Evolutionary conservation across 352 stramenopile species (phyloP).

Genomic region (Pythium periplocum): DNA sequence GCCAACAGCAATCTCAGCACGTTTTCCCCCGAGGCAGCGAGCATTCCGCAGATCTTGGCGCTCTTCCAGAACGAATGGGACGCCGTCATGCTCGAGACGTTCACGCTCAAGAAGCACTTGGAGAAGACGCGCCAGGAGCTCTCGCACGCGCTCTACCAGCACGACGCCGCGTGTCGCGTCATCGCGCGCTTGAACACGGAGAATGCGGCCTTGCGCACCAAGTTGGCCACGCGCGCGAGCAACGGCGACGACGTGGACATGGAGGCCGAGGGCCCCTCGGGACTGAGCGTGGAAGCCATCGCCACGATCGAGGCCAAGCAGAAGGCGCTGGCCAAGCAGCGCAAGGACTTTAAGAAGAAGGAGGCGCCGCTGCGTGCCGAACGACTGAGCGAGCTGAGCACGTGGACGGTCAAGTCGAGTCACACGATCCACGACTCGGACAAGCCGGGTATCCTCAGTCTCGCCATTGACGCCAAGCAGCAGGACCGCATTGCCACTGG

Average conservation of each 20-base stretch:
- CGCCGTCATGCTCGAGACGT: slow-evolving; percentile 92
- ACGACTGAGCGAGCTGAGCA: slow-evolving; percentile 20
- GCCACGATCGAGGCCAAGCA: slow-evolving; percentile 62
- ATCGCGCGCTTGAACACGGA: slow-evolving; percentile 90
- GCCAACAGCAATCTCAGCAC: slow-evolving; percentile 6
- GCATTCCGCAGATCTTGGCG: slow-evolving; percentile 59
- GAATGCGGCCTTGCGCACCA: slow-evolving; percentile 44
- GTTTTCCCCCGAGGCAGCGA: slow-evolving; percentile 37
- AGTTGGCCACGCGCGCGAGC: slow-evolving; percentile 14
- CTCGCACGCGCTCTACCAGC: slow-evolving; percentile 93
- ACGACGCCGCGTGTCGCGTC: slow-evolving; percentile 94
- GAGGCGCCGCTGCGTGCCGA: slow-evolving; percentile 39
- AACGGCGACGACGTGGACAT: slow-evolving; percentile 52
- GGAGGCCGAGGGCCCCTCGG: slow-evolving; percentile 9
- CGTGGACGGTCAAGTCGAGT: slow-evolving; percentile 37
- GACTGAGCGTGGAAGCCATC: slow-evolving; percentile 33
- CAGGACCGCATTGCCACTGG: slow-evolving; percentile 53
- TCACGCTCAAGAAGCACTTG: slow-evolving; percentile 91
- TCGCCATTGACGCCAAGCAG: slow-evolving; percentile 56
- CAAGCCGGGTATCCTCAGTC: slow-evolving; percentile 56
- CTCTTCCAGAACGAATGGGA: slow-evolving; percentile 93
- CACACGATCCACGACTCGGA: slow-evolving; percentile 71
- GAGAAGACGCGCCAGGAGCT: slow-evolving; percentile 94
- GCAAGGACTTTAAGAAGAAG: slow-evolving; percentile 77
- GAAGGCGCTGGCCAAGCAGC: slow-evolving; percentile 60